Evolutionary conservation across 179 eudicot genomes (phyloP).

Genomic region (Pouteria campechiana): DNA sequence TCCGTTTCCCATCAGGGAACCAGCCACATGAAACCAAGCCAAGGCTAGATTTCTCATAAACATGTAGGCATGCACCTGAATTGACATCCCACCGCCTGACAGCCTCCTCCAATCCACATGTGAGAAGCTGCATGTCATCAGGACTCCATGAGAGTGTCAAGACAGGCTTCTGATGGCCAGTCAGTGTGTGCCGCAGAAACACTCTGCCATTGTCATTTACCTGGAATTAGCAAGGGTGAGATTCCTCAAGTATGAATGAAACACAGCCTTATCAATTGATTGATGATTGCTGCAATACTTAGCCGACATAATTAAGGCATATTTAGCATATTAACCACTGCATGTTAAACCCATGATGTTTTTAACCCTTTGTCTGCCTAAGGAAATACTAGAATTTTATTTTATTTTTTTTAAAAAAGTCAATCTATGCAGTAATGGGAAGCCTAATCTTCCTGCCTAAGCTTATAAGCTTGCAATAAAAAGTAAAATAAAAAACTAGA

Average conservation of each 20-base stretch:
- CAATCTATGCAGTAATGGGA: too few relatives aligned
- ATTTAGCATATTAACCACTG: too few relatives aligned
- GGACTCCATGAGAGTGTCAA: conserved; percentile 53
- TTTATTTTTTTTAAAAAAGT: too few relatives aligned
- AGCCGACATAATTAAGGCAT: too few relatives aligned
- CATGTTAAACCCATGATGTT: too few relatives aligned
- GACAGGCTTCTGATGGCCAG: conserved; percentile 61
- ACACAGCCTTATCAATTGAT: too few relatives aligned
- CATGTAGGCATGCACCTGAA: conserved; percentile 55
- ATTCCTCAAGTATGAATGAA: not conserved
- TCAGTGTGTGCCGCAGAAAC: conserved; percentile 31
- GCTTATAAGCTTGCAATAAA: too few relatives aligned
- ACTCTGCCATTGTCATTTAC: conserved; percentile 30
- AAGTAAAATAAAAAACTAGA: too few relatives aligned
- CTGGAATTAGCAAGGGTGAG: conserved; percentile 14
- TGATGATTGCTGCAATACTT: too few relatives aligned
- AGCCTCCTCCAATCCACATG: conserved; percentile 60
- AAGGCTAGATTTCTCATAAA: conserved; percentile 45
- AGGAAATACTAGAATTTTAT: too few relatives aligned
- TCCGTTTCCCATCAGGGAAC: conserved; percentile 56
- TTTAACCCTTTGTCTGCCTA: too few relatives aligned
- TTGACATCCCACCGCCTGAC: conserved; percentile 61
- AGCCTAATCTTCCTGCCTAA: too few relatives aligned
- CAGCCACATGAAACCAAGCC: conserved; percentile 64
- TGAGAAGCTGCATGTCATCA: conserved; percentile 58